phyloP scores from a whole-genome alignment of 2,329 filamentous ascomycete genomes.

The Colletotrichum tanaceti region DNA sequence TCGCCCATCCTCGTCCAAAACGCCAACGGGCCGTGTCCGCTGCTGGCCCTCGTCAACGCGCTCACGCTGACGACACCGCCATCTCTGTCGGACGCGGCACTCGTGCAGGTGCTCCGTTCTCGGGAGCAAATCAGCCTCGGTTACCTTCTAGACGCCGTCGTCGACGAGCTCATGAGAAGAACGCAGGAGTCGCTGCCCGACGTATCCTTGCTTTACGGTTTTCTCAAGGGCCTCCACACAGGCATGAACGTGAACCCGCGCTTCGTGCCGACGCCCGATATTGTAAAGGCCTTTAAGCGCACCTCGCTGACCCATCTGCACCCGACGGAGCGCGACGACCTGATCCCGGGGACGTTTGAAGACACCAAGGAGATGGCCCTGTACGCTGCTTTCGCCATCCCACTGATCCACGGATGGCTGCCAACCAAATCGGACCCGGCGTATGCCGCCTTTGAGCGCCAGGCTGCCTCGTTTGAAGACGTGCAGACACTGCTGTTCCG shows the following conservation, averaged over 20 bases:
- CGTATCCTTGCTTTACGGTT: constrained; percentile 86
- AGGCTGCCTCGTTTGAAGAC: constrained; percentile 89
- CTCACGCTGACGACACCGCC: constrained; percentile 84
- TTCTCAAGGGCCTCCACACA: constrained; percentile 88
- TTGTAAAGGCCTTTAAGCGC: constrained; percentile 60
- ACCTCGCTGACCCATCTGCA: constrained; percentile 65
- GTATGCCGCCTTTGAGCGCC: constrained; percentile 76
- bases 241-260: constrained; percentile 98
- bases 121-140: constrained; percentile 90
- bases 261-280: constrained; percentile 72
- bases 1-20: constrained; percentile 94
- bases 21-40: constrained; percentile 91
- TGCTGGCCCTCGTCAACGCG: constrained; percentile 93
- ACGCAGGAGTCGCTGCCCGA: constrained; percentile 79
- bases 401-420: constrained; percentile 93
- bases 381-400: constrained; percentile 89
- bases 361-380: constrained; percentile 89
- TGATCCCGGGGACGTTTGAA: constrained; percentile 81
- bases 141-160: constrained; percentile 86
- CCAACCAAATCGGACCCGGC: constrained; percentile 74
- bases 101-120: constrained; percentile 81
- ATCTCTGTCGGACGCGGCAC: constrained; percentile 70
- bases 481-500: constrained; percentile 89
- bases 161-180: constrained; percentile 87
- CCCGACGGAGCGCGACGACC: constrained; percentile 60